Base-by-base conservation (phyloP, 2,329 filamentous ascomycete species). In the Keithomyces neogunnii region DNA sequence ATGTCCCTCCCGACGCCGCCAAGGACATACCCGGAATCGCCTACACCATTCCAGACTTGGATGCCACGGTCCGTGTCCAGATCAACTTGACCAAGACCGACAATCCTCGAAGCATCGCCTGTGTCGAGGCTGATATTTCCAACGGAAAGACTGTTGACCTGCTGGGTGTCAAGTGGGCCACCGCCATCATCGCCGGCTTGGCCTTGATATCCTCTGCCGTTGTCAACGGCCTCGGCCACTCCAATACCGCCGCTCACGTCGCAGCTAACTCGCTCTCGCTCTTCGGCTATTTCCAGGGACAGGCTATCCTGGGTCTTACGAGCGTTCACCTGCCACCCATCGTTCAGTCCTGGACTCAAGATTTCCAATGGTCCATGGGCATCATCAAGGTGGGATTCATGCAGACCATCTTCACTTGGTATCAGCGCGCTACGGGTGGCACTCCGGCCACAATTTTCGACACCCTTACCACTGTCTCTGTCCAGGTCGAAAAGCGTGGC, bases 321-420 rank as follows among this genome's bases (percentile, higher is more conserved):
- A 81, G 86, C 26, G 85, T 96, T 11, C 76, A 78, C 45, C 79
- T 96, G 50, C 92, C 92, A 8, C 92, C 92, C 0, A 88, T 96
- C 55, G 92, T 95, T 50, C 80, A 88, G 62, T 80, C 91, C 0
- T 97, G 92, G 92, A 96, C 91, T 2, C 91, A 96, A 71, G 92
- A 96, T 71, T 96, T 97, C 73, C 88, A 95, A 66, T 97, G 92
- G 92, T 95, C 86, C 63, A 93, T 97, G 89, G 92, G 92, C 60
- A 90, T 97, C 61, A 95, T 97, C 62, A 81, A 81, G 48, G 78
- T 96, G 42, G 76, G 75, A n/a, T 96, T 95, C 67, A 80, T 96
- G 72, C 89, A 97, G 72, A 76, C 76, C 46, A 88, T 96, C 63
- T 88, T 89, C 55, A 95, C 90, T 36, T 97, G 92, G 92, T 97